phyloP scores from a whole-genome alignment of 352 stramenopile genomes.

The Globisporangium solare region DNA sequence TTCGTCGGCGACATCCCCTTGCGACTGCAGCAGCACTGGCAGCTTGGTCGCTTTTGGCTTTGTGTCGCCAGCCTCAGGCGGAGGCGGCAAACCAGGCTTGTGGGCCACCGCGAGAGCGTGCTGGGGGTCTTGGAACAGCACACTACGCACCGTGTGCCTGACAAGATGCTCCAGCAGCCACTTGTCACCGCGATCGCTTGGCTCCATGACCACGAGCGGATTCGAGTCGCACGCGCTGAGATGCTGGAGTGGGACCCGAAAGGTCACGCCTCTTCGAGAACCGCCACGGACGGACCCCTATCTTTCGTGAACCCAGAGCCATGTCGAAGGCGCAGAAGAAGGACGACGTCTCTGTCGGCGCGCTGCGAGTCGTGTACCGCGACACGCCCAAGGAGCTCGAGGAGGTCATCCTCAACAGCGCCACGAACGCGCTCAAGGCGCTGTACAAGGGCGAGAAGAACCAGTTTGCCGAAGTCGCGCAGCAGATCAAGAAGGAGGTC shows the following conservation, averaged over 20 bases:
- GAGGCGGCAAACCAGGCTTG: no score
- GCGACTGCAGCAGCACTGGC: background rate
- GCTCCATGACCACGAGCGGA: background rate
- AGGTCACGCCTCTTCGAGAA: no score
- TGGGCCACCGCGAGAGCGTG: no score
- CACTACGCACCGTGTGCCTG: constrained; percentile 30
- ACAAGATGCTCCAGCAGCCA: constrained; percentile 38
- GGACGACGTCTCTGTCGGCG: constrained; percentile 65
- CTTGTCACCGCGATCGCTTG: constrained; percentile 13
- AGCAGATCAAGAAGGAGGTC: constrained; percentile 78
- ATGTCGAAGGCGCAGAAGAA: constrained; percentile 84
- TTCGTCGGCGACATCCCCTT: constrained; percentile 2
- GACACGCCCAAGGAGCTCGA: constrained; percentile 67
- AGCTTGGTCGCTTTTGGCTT: background rate
- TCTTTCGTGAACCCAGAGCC: background rate
- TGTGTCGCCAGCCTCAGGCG: no score
- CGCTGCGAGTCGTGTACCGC: constrained; percentile 64
- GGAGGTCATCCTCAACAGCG: constrained; percentile 62
- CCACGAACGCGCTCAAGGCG: constrained; percentile 74
- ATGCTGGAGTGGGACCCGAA: background rate
- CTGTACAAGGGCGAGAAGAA: constrained; percentile 85
- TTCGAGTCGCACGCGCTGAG: background rate
- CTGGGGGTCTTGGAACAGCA: constrained; percentile 28
- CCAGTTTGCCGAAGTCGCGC: constrained; percentile 75
- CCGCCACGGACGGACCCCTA: no score